A percentile compares a stretch with the other conserved stretches of the same genome.
phyloP scores from a whole-genome alignment of 2,329 filamentous ascomycete genomes.

The Zasmidium cellare region DNA sequence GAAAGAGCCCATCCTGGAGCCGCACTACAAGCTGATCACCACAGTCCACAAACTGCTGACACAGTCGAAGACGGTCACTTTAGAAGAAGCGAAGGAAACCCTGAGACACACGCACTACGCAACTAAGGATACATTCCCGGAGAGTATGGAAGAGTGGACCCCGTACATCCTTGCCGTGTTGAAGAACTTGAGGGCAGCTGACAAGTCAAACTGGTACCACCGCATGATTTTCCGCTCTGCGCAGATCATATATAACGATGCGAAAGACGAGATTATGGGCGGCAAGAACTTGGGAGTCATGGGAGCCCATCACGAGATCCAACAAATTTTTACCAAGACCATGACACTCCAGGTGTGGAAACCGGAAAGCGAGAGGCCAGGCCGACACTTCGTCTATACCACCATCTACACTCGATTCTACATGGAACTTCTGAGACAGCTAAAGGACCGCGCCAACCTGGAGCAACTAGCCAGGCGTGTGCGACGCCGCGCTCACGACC shows the following conservation, averaged over 20 bases:
- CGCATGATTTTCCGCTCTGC: slow-evolving; percentile 78
- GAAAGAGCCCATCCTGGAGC: slow-evolving; percentile 80
- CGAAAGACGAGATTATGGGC: slow-evolving; percentile 4
- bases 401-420: slow-evolving; percentile 84
- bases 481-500: slow-evolving; percentile 77
- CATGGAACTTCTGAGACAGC: slow-evolving; percentile 69
- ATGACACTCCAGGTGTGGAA: slow-evolving; percentile 96
- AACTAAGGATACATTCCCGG: slow-evolving; percentile 49
- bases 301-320: slow-evolving; percentile 72
- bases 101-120: slow-evolving; percentile 58
- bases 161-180: slow-evolving; percentile 64
- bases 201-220: slow-evolving; percentile 95
- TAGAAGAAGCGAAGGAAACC: slow-evolving; percentile 50
- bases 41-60: slow-evolving; percentile 78
- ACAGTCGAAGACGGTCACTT: slow-evolving; percentile 37
- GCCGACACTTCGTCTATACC: slow-evolving; percentile 89
- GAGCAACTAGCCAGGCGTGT: slow-evolving; percentile 78
- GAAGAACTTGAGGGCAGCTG: slow-evolving; percentile 63
- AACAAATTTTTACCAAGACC: slow-evolving; percentile 88
- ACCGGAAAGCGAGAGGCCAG: slow-evolving; percentile 79
- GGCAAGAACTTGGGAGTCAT: slow-evolving; percentile 45
- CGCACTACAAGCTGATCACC: slow-evolving; percentile 87
- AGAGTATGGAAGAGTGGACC: slow-evolving; percentile 55
- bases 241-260: slow-evolving; percentile 60
- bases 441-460: slow-evolving; percentile 72